Conservation (phyloP, 1,139 yeast species). For the Yamadazyma jaroonii region DNA sequence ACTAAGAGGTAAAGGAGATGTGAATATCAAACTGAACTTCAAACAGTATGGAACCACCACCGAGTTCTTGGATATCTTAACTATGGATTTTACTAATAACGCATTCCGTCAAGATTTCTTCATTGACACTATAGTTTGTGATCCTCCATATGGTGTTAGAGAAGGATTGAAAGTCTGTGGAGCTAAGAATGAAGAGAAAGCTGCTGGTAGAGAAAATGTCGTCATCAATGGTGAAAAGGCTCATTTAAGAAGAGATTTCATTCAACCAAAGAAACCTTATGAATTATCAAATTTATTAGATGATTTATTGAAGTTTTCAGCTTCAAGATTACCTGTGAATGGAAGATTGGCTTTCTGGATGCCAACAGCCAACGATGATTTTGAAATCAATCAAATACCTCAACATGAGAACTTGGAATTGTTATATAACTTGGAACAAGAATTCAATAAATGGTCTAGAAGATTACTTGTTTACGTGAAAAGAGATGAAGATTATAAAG, state of each 20-base stretch:
- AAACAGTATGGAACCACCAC: conserved; percentile 62
- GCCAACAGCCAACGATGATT: conserved; percentile 95
- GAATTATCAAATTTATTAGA: conserved; percentile 72
- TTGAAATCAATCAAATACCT: conserved; percentile 71
- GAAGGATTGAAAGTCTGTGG: conserved; percentile 95
- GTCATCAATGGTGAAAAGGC: conserved; percentile 78
- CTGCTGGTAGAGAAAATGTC: conserved; percentile 64
- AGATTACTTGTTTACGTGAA: conserved; percentile 78
- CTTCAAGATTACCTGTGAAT: conserved; percentile 63
- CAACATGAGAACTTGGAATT: conserved; percentile 72
- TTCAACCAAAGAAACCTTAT: conserved; percentile 92
- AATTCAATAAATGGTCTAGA: conserved; percentile 90
- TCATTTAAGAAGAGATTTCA: conserved; percentile 73
- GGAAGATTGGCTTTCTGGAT: conserved; percentile 95
- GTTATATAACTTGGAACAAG: conserved; percentile 76
- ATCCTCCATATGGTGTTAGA: conserved; percentile 97
- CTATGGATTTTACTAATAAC: conserved; percentile 95
- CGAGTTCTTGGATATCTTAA: conserved; percentile 68
- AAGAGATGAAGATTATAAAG: conserved; percentile 55
- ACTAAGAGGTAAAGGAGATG: conserved; percentile 63
- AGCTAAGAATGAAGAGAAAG: conserved; percentile 58
- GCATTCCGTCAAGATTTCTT: conserved; percentile 62
- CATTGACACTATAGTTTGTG: conserved; percentile 85
- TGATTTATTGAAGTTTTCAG: conserved; percentile 72
- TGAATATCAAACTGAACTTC: conserved; percentile 64